Base-by-base conservation (phyloP, 257 asterid species). In the Solanum pinnatisectum region DNA sequence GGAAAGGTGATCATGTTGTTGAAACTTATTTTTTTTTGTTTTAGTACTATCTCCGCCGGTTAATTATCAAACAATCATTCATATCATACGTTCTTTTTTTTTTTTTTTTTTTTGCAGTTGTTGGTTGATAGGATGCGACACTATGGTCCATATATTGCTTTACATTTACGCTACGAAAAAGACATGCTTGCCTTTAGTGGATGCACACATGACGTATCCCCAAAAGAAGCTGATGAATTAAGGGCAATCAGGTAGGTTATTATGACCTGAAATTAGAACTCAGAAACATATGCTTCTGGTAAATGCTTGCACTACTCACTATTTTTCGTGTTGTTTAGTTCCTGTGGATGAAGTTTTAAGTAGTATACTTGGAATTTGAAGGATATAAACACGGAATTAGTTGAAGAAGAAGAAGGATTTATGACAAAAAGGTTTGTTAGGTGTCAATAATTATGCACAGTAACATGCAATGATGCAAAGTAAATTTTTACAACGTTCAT, bases 141-240 rank as follows among this genome's bases (percentile, higher is more conserved):
- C 20, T 86, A 93, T 85, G 98, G 98, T 78, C 97, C 87, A 72
- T 96, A 94, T 56, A 95, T 95, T 88, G 98, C 98, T 88, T 90
- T 96, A 91, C 99, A 96, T 92, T 92, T 96, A 84, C 95, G 98
- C 89, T 96, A 94, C 91, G 99, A 96, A 89, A 93, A 96, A 90
- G 99, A 96, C 92, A 95, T 96, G 98, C 99, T 96, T 89, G 97
- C 99, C 79, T 96, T 94, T 74, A 95, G 99, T 91, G 99, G 98
- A 88, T 96, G 98, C 92, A 95, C 98, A 68, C 98, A 96, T 65
- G 95, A 92, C 91, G 92, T 96, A 90, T 91, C 95, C 79, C 91
- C 90, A 42, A 94, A 94, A 93, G 98, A 96, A 92, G 97, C 98
- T 27, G 95, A 94, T 84, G 99, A 96, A 89, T 92, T 96, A 70